Evolutionary conservation across 257 asterid species (phyloP).

Genomic region (Parsonsia alboflavescens): DNA sequence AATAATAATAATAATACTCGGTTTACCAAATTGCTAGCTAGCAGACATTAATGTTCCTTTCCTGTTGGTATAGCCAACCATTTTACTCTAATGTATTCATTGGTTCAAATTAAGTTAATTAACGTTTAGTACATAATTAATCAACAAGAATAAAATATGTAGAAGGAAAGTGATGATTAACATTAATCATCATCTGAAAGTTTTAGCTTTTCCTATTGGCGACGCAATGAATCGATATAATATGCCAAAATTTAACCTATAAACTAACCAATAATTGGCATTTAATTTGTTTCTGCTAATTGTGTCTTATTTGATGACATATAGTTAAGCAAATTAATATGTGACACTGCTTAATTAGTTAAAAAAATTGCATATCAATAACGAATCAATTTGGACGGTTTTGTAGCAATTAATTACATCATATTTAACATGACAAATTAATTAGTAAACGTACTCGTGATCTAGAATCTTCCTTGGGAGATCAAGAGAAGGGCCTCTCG

Average conservation of each 20-base stretch:
- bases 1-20: neutral
- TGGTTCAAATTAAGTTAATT: neutral
- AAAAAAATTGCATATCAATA: slow-evolving; percentile 20
- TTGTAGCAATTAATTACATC: neutral
- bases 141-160: slow-evolving; percentile 3
- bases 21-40: too few species aligned
- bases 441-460: slow-evolving; percentile 45
- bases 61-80: slow-evolving; percentile 5
- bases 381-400: slow-evolving; percentile 21
- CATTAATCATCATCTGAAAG: slow-evolving; percentile 7
- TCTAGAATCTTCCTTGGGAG: slow-evolving; percentile 50
- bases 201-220: slow-evolving; percentile 14
- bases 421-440: neutral
- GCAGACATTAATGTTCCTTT: neutral
- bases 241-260: slow-evolving; percentile 33
- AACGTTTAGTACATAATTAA: neutral
- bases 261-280: slow-evolving; percentile 21
- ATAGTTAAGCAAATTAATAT: neutral
- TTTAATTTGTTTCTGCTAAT: neutral
- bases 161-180: slow-evolving; percentile 19
- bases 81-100: neutral
- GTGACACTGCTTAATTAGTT: slow-evolving; percentile 7
- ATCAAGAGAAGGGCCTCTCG: slow-evolving; percentile 40
- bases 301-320: slow-evolving; percentile 4
- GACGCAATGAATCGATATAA: slow-evolving; percentile 23